Base-by-base conservation (phyloP, 2,329 filamentous ascomycete genomes). In the Colletotrichum sp. region DNA sequence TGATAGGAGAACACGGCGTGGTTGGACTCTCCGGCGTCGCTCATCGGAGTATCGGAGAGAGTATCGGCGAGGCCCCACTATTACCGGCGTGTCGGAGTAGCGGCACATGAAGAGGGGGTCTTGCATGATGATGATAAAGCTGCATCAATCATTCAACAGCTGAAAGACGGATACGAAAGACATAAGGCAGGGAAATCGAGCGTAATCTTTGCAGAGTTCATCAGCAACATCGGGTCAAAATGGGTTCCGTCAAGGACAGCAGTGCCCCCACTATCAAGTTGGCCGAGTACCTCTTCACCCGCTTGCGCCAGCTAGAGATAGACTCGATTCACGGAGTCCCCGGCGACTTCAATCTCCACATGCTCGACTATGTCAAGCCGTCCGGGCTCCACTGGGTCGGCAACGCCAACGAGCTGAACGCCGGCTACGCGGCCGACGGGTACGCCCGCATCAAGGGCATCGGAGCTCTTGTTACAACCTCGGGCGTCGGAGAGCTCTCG, bases 251-350 rank as follows among this genome's bases (percentile, higher is more conserved):
- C 15, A 25, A 13, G 6, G 55, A 61, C 22, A 30, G 11, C 39
- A 39, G 13, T 13, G 5, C 48, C 5, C 15, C 66, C 27, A 77
- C 73, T 4, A 57, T 77, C 34, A 88, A 90, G 74, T 87, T 92
- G 67, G 89, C 90, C 60, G 88, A 92, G 79, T 93, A 93, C 78
- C 87, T 94, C 78, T 93, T 92, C 79, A 87, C 84, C 39, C 86
- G 92, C 61, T 85, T 93, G 16, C 84, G 88, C 76, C 88, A 93
- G 79, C 84, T 93, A 15, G 91, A 91, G 44, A 87, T 93, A 34
- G 84, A 86, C 30, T 90, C 90, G 12, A 82, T 93, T 63, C 87
- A 88, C 71, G 89, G 89, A 22, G 86, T 90, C 2, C 86, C 86
- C 2, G 86, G 86, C 65, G 85, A 86, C 78, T 86, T 82, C 79